A percentile compares a stretch with the other conserved stretches of the same genome.
These are phyloP conservation scores for Yarrowia yakushimensis DNA, from an alignment of 805 yeast genomes.

Conservation along the genomic window DNA sequence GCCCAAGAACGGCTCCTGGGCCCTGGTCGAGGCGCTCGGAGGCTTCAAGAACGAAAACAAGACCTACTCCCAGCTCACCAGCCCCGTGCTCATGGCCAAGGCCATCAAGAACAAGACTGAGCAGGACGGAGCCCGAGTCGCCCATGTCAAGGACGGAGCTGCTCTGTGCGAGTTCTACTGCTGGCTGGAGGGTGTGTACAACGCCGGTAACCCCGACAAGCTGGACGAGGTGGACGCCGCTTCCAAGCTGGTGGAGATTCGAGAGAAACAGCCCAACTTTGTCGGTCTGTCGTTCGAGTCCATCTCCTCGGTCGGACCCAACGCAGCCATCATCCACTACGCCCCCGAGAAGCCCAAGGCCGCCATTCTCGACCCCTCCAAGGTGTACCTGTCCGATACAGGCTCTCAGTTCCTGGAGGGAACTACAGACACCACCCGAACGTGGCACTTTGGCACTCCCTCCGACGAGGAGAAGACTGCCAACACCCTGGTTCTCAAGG, in stretches of 20 bases:
- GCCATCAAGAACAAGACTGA: slow-evolving; percentile 73
- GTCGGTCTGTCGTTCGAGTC: slow-evolving; percentile 68
- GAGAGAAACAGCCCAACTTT: slow-evolving; percentile 39
- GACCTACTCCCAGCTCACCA: slow-evolving; percentile 40
- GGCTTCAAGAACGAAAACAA: slow-evolving; percentile 38
- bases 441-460: slow-evolving; percentile 65
- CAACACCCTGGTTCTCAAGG: slow-evolving; percentile 85
- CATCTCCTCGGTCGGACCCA: slow-evolving; percentile 70
- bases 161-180: slow-evolving; percentile 71
- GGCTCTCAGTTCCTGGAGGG: slow-evolving; percentile 94
- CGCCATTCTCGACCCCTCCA: slow-evolving; percentile 58
- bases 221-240: slow-evolving; percentile 60
- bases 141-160: slow-evolving; percentile 82
- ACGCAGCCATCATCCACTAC: slow-evolving; percentile 76
- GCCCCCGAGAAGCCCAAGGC: slow-evolving; percentile 56
- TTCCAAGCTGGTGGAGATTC: slow-evolving; percentile 48
- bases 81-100: slow-evolving; percentile 67
- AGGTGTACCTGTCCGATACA: slow-evolving; percentile 76
- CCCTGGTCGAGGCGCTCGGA: slow-evolving; percentile 51
- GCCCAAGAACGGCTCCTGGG: slow-evolving; percentile 66
- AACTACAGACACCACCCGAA: slow-evolving; percentile 93
- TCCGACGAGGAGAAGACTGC: slow-evolving; percentile 55
- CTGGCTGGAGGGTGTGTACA: slow-evolving; percentile 70
- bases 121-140: slow-evolving; percentile 61
- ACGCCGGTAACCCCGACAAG: slow-evolving; percentile 35